Evolutionary conservation across 352 stramenopile genomes (phyloP).

Genomic region (Phytophthora cajani): DNA sequence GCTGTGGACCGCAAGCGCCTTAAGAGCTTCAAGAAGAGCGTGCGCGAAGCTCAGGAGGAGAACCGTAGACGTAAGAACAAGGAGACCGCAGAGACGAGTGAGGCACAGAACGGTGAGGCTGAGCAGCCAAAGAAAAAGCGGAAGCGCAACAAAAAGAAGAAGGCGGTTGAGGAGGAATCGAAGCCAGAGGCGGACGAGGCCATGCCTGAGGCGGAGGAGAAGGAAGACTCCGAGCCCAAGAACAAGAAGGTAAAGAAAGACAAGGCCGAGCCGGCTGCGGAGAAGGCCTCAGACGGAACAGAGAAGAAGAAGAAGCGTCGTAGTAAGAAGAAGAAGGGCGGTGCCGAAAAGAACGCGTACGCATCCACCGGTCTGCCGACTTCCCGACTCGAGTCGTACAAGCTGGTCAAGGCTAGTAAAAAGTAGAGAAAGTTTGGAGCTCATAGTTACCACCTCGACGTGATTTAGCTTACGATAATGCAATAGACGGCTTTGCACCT

Average conservation of each 20-base stretch:
- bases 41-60: conserved; percentile 47
- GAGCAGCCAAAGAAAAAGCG: conserved; percentile 68
- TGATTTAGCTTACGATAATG: neutral
- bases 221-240: conserved; percentile 31
- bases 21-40: conserved; percentile 76
- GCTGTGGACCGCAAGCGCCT: conserved; percentile 72
- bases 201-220: conserved; percentile 10
- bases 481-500: neutral
- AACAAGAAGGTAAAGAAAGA: conserved; percentile 48
- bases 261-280: conserved; percentile 9
- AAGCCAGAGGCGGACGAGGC: conserved; percentile 27
- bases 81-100: conserved; percentile 20
- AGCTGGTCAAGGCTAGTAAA: conserved; percentile 70
- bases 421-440: conserved; percentile 42
- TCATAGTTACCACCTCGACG: neutral
- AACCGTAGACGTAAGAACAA: conserved; percentile 47
- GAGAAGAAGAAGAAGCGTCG: conserved; percentile 69
- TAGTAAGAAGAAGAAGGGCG: conserved; percentile 66
- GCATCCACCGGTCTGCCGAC: conserved; percentile 65
- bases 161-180: conserved; percentile 16
- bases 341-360: conserved; percentile 48
- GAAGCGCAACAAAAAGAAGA: conserved; percentile 77
- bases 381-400: conserved; percentile 87
- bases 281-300: conserved; percentile 19
- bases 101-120: conserved; percentile 24